phyloP scores from a whole-genome alignment of 1,139 yeast genomes.

The Yamadazyma spencermartinsiae region DNA sequence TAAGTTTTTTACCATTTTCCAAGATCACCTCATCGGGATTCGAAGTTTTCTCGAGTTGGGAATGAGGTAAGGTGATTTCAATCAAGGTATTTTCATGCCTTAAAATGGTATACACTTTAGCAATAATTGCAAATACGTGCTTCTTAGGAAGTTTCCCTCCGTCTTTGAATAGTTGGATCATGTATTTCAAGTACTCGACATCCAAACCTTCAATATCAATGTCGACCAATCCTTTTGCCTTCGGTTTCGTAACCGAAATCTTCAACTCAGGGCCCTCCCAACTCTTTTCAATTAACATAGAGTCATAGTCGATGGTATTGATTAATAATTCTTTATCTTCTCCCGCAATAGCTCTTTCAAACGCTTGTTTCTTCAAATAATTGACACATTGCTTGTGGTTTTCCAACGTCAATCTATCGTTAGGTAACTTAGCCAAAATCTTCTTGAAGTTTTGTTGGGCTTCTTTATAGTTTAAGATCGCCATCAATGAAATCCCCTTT shows the following conservation, averaged over 20 bases:
- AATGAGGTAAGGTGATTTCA: slow-evolving; percentile 56
- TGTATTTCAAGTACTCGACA: slow-evolving; percentile 55
- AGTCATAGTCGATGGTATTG: slow-evolving; percentile 46
- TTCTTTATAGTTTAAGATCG: slow-evolving; percentile 71
- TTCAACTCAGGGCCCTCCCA: slow-evolving; percentile 68
- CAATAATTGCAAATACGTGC: slow-evolving; percentile 80
- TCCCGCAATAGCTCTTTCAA: slow-evolving; percentile 84
- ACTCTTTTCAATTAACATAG: slow-evolving; percentile 53
- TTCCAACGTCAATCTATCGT: slow-evolving; percentile 66
- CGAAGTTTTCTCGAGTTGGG: slow-evolving; percentile 17
- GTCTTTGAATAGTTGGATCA: slow-evolving; percentile 67
- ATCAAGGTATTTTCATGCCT: slow-evolving; percentile 71
- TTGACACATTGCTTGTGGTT: slow-evolving; percentile 66
- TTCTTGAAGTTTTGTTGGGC: slow-evolving; percentile 70
- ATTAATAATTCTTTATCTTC: slow-evolving; percentile 45
- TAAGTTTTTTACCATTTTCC: slow-evolving; percentile 45
- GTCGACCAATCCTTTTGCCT: slow-evolving; percentile 17
- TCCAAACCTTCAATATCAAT: slow-evolving; percentile 39
- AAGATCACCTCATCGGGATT: slow-evolving; percentile 21
- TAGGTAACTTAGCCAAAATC: slow-evolving; percentile 65
- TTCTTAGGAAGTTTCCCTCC: slow-evolving; percentile 78
- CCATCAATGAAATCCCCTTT: slow-evolving; percentile 80
- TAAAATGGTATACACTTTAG: slow-evolving; percentile 68
- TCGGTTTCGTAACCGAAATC: slow-evolving; percentile 28
- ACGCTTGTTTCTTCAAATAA: slow-evolving; percentile 72